Base-by-base conservation (phyloP, 495 filamentous ascomycete species). In the Pseudevernia furfuracea region DNA sequence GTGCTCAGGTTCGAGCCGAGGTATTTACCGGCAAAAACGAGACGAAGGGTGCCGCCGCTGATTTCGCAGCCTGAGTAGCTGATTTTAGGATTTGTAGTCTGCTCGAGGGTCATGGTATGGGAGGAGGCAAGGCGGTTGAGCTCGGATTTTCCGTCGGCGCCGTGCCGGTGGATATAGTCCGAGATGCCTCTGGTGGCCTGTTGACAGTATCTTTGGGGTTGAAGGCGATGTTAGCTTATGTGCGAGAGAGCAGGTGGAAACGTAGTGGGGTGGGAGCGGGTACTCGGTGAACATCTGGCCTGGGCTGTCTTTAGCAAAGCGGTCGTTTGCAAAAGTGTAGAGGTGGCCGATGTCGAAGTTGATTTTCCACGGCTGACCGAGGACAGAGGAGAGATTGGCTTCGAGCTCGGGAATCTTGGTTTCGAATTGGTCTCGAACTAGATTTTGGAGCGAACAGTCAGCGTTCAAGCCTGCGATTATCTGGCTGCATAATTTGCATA, bases 361-460 rank as follows among this genome's bases (percentile, higher is more conserved):
- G 41, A 81, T 68, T 14, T 73, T 80, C 81, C 80, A 84, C 17
- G 74, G 61, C 36, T 70, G 68, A 36, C 79, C 78, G 9, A 82
- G 71, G 52, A 75, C 21, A 0, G 75, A 70, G 9, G 76, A 75
- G 36, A 84, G 63, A 60, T 79, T 69, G 32, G 70, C 60, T 64
- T 82, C 79, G 5, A 78, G 62, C 38, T 76, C 75, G 8, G 66
- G 63, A 66, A 78, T 80, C 64, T 77, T 79, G 59, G 67, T 73
- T n/a, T 81, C 80, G 73, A 74, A 83, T 30, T 76, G 76, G 64
- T 84, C 81, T 5, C 81, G 77, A 66, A 84, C 80, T 83, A 55
- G 11, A 36, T 11, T 25, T 36, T n/a, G n/a, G 32, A 34, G 34
- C n/a, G 19, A 25, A 4, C 44, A n/a, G 39, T 63, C 61, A 63